Conservation (phyloP, 2,329 filamentous ascomycete genomes). For the Alternaria triticina region DNA sequence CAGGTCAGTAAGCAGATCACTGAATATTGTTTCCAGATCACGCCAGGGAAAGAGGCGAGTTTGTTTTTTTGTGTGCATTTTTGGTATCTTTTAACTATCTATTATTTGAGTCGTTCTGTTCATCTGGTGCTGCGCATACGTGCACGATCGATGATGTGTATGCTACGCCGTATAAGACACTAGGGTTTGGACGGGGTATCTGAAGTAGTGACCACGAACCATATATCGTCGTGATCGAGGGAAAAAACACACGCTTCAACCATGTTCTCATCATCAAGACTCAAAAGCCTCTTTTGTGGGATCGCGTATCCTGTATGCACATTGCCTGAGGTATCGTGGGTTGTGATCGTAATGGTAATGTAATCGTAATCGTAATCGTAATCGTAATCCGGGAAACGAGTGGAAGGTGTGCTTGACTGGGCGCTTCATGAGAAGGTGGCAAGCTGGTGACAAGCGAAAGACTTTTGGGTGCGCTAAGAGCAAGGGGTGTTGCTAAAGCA, state of each 20-base stretch:
- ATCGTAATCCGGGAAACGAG: not conserved
- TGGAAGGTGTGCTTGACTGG: not conserved
- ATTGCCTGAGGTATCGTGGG: not conserved
- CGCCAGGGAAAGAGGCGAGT: not conserved
- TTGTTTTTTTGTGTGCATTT: not conserved
- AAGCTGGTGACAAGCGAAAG: not conserved
- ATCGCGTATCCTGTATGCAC: not conserved
- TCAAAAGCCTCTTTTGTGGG: not conserved
- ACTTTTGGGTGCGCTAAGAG: not conserved
- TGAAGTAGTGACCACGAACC: not conserved
- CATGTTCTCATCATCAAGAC: not conserved
- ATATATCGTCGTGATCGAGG: not conserved
- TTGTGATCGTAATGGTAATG: not conserved
- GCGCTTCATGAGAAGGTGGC: not conserved
- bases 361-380: not conserved
- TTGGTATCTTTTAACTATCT: not conserved
- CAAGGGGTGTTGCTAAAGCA: not conserved
- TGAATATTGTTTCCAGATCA: not conserved
- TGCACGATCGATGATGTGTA: not conserved
- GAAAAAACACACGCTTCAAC: not conserved
- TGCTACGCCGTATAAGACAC: not conserved
- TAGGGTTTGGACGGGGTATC: not conserved
- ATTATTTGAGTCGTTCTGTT: not conserved
- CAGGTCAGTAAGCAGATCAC: not conserved
- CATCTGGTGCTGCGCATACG: not conserved